Percentiles rank a stretch among this genome's conserved stretches.
Conservation (phyloP, 2,329 filamentous ascomycete species). For the Colletotrichum tanaceti region DNA sequence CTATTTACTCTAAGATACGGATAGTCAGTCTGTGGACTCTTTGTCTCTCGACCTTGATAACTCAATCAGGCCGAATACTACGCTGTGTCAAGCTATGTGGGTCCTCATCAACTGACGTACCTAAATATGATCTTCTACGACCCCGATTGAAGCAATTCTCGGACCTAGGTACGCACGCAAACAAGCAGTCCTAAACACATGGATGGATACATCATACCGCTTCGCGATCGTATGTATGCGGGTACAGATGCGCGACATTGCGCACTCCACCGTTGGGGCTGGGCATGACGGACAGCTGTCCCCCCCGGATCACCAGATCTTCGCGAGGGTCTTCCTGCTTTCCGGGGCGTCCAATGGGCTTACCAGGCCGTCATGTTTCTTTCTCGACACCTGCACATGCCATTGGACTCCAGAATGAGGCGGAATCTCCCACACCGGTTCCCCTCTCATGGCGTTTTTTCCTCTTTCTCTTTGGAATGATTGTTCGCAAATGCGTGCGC, state of each 20-base stretch:
- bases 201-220: too few relatives aligned
- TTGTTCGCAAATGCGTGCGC: constrained; percentile 33
- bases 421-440: background rate
- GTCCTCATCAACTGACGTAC: background rate
- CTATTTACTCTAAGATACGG: background rate
- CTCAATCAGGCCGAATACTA: background rate
- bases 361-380: background rate
- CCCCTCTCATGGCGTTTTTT: background rate
- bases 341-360: constrained; percentile 20
- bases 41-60: too few relatives aligned
- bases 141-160: background rate
- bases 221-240: background rate
- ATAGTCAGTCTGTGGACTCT: too few relatives aligned
- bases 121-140: background rate
- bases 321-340: background rate
- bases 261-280: constrained; percentile 22
- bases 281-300: constrained; percentile 34
- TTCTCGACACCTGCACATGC: background rate
- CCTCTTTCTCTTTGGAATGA: too few relatives aligned
- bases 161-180: constrained; percentile 6
- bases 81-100: too few relatives aligned
- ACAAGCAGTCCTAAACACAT: background rate
- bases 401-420: constrained; percentile 27
- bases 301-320: constrained; percentile 28
- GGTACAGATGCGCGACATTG: constrained; percentile 31